These are phyloP conservation scores for Kitagawia praeruptora DNA, from an alignment of 129 eudicot genomes.

Conservation along the genomic window DNA sequence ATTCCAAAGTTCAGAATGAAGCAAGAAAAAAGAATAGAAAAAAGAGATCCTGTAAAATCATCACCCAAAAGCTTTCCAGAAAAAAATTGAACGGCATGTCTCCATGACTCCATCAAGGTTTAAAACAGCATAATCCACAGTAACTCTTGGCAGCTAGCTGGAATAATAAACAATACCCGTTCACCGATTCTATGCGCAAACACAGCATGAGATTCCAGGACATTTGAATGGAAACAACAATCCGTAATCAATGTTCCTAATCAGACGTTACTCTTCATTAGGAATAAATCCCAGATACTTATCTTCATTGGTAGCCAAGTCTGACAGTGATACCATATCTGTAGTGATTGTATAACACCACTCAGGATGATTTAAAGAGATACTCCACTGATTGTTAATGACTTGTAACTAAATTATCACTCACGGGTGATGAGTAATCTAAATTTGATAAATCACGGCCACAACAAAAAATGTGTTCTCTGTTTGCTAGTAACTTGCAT, in stretches of 20 bases:
- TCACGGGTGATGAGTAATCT: neutral
- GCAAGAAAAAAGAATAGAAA: slow-evolving; percentile 17
- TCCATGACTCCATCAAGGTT: slow-evolving; percentile 19
- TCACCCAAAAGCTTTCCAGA: slow-evolving; percentile 21
- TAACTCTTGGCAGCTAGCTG: slow-evolving; percentile 19
- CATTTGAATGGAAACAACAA: slow-evolving; percentile 15
- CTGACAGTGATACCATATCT: slow-evolving; percentile 4
- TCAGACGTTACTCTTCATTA: slow-evolving; percentile 7
- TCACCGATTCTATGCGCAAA: slow-evolving; percentile 24
- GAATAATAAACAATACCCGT: slow-evolving; percentile 12
- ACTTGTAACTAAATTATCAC: neutral
- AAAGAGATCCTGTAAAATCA: slow-evolving; percentile 16
- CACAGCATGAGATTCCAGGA: slow-evolving; percentile 35
- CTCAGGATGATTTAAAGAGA: neutral
- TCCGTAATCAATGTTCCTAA: slow-evolving; percentile 8
- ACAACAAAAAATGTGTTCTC: neutral
- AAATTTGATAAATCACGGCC: neutral
- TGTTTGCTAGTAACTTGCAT: neutral
- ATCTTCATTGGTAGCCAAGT: slow-evolving; percentile 9
- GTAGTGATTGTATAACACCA: neutral
- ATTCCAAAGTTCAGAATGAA: slow-evolving; percentile 32
- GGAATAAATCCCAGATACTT: slow-evolving; percentile 25
- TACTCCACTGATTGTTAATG: neutral
- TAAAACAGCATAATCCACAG: slow-evolving; percentile 21
- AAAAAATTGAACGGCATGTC: slow-evolving; percentile 13